Evolutionary conservation across 257 asterid species (phyloP).

Genomic region (Gentiana dahurica): DNA sequence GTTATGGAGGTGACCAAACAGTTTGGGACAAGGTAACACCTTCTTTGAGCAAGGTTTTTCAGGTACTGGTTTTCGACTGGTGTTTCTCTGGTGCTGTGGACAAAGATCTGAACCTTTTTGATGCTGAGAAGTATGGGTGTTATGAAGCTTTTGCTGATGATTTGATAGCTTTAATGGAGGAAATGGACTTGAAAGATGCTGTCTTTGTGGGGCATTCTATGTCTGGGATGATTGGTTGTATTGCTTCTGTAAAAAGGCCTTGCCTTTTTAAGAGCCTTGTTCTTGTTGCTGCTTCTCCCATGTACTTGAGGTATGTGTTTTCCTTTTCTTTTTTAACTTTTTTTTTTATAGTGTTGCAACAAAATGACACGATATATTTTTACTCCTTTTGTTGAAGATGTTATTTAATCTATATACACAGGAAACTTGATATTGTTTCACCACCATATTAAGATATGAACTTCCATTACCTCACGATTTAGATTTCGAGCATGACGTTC

Average conservation of each 20-base stretch:
- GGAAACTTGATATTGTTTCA: too few relatives aligned
- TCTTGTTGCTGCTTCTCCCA: conserved; percentile 65
- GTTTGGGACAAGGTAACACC: conserved; percentile 58
- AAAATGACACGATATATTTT: too few relatives aligned
- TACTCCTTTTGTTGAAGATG: too few relatives aligned
- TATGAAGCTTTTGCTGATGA: conserved; percentile 75
- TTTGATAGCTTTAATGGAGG: conserved; percentile 47
- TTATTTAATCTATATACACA: too few relatives aligned
- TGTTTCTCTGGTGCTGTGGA: conserved; percentile 54
- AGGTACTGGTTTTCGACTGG: conserved; percentile 67
- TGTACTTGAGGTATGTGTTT: conserved; percentile 21
- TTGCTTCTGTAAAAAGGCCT: conserved; percentile 71
- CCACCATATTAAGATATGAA: too few relatives aligned
- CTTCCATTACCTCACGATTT: too few relatives aligned
- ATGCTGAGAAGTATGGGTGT: conserved; percentile 32
- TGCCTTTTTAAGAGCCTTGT: conserved; percentile 49
- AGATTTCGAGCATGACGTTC: too few relatives aligned
- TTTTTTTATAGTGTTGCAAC: too few relatives aligned
- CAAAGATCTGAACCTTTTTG: conserved; percentile 37
- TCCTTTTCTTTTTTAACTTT: too few relatives aligned
- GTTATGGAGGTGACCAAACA: conserved; percentile 79
- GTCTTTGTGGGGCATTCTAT: conserved; percentile 84
- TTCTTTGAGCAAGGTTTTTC: conserved; percentile 21
- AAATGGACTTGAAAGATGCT: conserved; percentile 40
- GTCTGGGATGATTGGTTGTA: conserved; percentile 86